A percentile compares a stretch with the other conserved stretches of the same genome.
phyloP scores from a whole-genome alignment of 306 rosid genomes.

The Medicago lupulina region DNA sequence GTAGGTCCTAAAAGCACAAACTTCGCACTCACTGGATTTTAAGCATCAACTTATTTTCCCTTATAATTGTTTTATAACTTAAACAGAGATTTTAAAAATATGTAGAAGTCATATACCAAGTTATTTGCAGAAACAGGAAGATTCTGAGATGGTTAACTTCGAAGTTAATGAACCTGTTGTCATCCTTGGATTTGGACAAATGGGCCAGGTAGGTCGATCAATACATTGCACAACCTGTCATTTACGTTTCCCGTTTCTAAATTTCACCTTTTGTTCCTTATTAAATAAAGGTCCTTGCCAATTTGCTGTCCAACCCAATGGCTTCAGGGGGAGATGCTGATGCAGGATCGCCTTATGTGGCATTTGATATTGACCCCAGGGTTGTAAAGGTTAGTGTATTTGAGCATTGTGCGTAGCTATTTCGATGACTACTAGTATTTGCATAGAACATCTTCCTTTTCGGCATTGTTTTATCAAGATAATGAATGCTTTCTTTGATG shows the following conservation, averaged over 20 bases:
- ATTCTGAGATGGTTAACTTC: conserved; percentile 62
- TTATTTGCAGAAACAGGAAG: conserved; percentile 70
- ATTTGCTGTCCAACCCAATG: conserved; percentile 83
- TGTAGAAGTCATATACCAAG: conserved; percentile 22
- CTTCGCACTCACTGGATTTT: conserved; percentile 30
- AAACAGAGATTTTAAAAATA: conserved; percentile 21
- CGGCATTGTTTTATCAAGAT: conserved; percentile 21
- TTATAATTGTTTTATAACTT: conserved; percentile 12
- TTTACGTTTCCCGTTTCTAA: conserved; percentile 38
- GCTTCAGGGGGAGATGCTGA: conserved; percentile 75
- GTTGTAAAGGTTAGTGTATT: conserved; percentile 78
- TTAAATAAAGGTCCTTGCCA: conserved; percentile 82
- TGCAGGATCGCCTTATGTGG: conserved; percentile 76
- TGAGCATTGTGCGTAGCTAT: conserved; percentile 26
- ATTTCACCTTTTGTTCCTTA: conserved; percentile 35
- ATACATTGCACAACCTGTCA: conserved; percentile 42
- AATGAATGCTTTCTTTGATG: conserved; percentile 33
- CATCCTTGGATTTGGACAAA: conserved; percentile 97
- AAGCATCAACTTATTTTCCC: conserved; percentile 27
- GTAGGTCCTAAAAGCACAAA: conserved; percentile 20
- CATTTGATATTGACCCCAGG: conserved; percentile 85
- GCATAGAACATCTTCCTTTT: neutral
- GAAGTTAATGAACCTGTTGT: conserved; percentile 83
- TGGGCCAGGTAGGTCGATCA: conserved; percentile 80
- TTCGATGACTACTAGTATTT: conserved; percentile 7